Evolutionary conservation across 176 grass and related monocot species (phyloP), one percentile per base, ranked within the genome.

Genomic region (Saccharum officinarum): DNA sequence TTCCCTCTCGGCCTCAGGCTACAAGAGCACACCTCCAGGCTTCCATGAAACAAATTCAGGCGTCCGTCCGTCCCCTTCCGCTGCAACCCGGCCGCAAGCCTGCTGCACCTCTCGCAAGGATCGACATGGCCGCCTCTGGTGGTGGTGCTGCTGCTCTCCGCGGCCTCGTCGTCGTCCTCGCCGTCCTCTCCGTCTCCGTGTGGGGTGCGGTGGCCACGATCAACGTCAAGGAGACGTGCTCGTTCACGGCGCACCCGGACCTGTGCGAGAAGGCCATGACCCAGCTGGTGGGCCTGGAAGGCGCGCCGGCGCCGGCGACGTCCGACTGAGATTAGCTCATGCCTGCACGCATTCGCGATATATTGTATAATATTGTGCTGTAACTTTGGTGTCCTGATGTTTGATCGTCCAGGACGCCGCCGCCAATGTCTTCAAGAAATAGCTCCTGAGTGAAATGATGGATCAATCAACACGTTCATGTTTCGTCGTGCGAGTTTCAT

Each of bases 221-320:
- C 26, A 20, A 68, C 52, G 45, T 91, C 31, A 50, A 68, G 40
- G 67, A 83, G 14, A 52, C 64, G 45, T 92, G 90, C 90, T 13
- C 69, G 13, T 67, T 65, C 72, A 92, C 90, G 45, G n/a, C 65
- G 31, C 62, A 57, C 72, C 86, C 90, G 55, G 22, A 82, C 8
- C 10, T 73, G 31, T 92, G 90, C 74, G 41, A 85, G 50, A 67
- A 57, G 7, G 69, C 72, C 16, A 39, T 92, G 39, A 45, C 1
- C 49, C 3, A 57, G 50, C 10, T 72, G 63, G 15, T 18, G 41
- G 57, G n/a, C 45, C n/a, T 38, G 50, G 86, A 83, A 13, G 33
- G 3, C 17, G 71, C 50, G 31, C 85, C 86, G 18, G 18, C 20
- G 10, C 10, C 80, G 46, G 86, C 89, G 8, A 10, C 44, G 16